phyloP scores from a whole-genome alignment of 2,329 filamentous ascomycete species.

The Colletotrichum nymphaeae region DNA sequence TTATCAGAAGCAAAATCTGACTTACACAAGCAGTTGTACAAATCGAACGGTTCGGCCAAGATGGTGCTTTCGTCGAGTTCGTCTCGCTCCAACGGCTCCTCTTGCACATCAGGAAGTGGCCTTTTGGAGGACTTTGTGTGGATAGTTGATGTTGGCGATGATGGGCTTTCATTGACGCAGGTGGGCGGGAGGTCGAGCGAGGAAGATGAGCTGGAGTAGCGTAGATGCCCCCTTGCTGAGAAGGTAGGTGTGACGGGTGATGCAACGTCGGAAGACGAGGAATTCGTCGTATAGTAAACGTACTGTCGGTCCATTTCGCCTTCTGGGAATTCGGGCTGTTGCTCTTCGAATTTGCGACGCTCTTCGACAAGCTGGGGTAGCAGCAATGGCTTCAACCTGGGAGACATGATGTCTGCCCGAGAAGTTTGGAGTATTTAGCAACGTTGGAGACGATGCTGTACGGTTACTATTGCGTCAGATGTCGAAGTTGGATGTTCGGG shows the following conservation, averaged over 20 bases:
- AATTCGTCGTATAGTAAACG: constrained; percentile 61
- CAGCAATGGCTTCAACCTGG: constrained; percentile 63
- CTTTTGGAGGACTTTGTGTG: constrained; percentile 68
- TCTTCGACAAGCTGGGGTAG: constrained; percentile 66
- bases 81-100: constrained; percentile 81
- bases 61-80: constrained; percentile 61
- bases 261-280: constrained; percentile 73
- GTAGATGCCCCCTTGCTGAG: constrained; percentile 71
- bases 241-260: constrained; percentile 80
- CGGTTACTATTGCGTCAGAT: constrained; percentile 4
- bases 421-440: neutral
- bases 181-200: constrained; percentile 74
- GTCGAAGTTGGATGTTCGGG: constrained; percentile 1
- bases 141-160: constrained; percentile 60
- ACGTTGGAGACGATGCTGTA: neutral
- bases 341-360: constrained; percentile 54
- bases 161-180: constrained; percentile 59
- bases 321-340: constrained; percentile 41
- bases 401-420: constrained; percentile 51
- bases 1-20: constrained; percentile 39
- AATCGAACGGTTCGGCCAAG: constrained; percentile 54
- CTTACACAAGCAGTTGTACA: constrained; percentile 82
- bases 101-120: constrained; percentile 83
- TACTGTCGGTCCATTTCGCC: constrained; percentile 49
- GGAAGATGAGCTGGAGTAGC: constrained; percentile 80